Conservation (phyloP, 1,139 yeast species). For the Protomyces inundatus region DNA sequence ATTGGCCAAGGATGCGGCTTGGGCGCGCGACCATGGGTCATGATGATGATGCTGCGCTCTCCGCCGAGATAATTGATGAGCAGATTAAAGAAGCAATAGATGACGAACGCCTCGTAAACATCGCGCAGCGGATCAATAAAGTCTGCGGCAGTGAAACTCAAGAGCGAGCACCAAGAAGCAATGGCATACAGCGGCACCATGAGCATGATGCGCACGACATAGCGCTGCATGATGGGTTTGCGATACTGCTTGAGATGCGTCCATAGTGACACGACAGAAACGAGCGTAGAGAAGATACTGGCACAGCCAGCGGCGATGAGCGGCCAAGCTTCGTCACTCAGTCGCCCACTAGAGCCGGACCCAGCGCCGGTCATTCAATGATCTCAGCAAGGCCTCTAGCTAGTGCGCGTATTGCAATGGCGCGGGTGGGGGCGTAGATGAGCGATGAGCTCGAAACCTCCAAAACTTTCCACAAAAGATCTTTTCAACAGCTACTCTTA, state of each 20-base stretch:
- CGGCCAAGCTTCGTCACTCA: slow-evolving; percentile 23
- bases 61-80: slow-evolving; percentile 86
- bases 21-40: slow-evolving; percentile 69
- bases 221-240: slow-evolving; percentile 81
- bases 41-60: slow-evolving; percentile 72
- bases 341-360: slow-evolving; percentile 18
- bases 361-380: slow-evolving; percentile 33
- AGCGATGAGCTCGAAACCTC: too few species aligned
- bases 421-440: too few species aligned
- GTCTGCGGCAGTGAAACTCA: slow-evolving; percentile 46
- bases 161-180: slow-evolving; percentile 54
- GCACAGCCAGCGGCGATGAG: slow-evolving; percentile 16
- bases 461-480: too few species aligned
- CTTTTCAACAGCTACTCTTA: too few species aligned
- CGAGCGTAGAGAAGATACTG: slow-evolving; percentile 18
- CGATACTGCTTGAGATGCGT: slow-evolving; percentile 66
- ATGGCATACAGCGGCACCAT: slow-evolving; percentile 53
- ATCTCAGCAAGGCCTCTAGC: too few species aligned
- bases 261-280: slow-evolving; percentile 46
- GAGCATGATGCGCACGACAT: slow-evolving; percentile 71
- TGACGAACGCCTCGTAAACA: slow-evolving; percentile 86
- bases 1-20: slow-evolving; percentile 57
- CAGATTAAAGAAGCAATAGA: slow-evolving; percentile 82
- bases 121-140: slow-evolving; percentile 75
- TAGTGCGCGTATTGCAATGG: too few species aligned